A percentile compares a stretch with the other conserved stretches of the same genome.
phyloP scores from a whole-genome alignment of 257 asterid genomes.

The Agastache rugosa region DNA sequence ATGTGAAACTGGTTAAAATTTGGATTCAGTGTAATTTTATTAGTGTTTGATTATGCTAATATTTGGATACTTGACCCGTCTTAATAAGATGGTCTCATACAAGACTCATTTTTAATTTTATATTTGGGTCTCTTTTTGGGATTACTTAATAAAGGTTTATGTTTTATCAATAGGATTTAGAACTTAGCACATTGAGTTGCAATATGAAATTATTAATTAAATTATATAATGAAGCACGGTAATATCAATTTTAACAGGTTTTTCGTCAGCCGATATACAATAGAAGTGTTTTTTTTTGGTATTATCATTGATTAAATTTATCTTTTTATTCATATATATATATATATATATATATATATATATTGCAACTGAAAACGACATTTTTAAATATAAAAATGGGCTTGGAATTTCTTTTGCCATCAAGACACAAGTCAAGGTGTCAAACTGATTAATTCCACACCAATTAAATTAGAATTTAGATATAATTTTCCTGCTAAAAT shows the following conservation, averaged over 20 bases:
- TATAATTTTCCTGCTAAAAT: background rate
- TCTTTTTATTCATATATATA: background rate
- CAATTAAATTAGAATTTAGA: background rate
- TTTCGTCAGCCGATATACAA: too few species aligned
- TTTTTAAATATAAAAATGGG: background rate
- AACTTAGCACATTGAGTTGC: background rate
- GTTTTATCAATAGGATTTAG: background rate
- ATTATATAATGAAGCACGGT: background rate
- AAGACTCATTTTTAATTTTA: too few species aligned
- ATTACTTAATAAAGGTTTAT: background rate
- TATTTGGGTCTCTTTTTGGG: too few species aligned
- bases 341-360: too few species aligned
- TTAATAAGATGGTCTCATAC: too few species aligned
- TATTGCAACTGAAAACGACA: background rate
- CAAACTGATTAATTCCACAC: conserved; percentile 38
- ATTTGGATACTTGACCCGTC: too few species aligned
- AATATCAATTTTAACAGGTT: too few species aligned
- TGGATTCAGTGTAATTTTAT: too few species aligned
- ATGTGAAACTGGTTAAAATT: too few species aligned
- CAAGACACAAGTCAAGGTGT: conserved; percentile 38
- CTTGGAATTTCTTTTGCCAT: background rate
- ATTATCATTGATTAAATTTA: background rate
- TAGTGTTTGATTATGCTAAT: too few species aligned
- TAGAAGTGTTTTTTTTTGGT: too few species aligned
- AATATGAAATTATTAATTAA: background rate